These are phyloP conservation scores for Talaromyces ruber DNA, from an alignment of 495 filamentous ascomycete genomes.

Conservation along the genomic window DNA sequence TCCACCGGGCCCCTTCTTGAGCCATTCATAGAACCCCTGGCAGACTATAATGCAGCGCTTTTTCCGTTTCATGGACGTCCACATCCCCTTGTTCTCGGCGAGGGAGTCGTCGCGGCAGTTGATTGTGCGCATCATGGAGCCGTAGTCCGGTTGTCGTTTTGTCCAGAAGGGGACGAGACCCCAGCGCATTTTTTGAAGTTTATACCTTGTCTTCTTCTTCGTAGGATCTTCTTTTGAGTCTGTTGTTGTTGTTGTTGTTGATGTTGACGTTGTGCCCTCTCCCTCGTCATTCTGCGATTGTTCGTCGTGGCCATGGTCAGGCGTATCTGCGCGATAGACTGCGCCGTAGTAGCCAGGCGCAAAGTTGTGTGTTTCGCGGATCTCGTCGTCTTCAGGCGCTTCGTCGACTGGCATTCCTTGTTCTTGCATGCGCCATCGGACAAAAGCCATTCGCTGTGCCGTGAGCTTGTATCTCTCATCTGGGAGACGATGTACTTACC, in stretches of 20 bases:
- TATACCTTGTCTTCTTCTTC: slow-evolving; percentile 46
- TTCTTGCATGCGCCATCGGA: slow-evolving; percentile 62
- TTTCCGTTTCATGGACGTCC: slow-evolving; percentile 78
- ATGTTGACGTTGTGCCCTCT: neutral
- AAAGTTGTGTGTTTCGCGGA: slow-evolving; percentile 84
- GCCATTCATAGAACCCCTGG: slow-evolving; percentile 96
- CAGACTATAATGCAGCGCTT: slow-evolving; percentile 83
- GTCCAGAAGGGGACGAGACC: slow-evolving; percentile 90
- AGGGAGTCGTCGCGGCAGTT: slow-evolving; percentile 94
- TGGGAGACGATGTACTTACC: slow-evolving; percentile 38
- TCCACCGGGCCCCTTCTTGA: slow-evolving; percentile 63
- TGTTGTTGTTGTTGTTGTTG: no score
- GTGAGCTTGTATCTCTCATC: slow-evolving; percentile 9
- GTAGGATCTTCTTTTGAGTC: slow-evolving; percentile 8
- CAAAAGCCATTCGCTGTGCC: slow-evolving; percentile 50
- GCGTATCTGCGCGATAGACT: slow-evolving; percentile 71
- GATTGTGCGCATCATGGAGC: slow-evolving; percentile 73
- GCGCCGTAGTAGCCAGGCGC: slow-evolving; percentile 79
- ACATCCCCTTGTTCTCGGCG: slow-evolving; percentile 68
- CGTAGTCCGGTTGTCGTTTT: slow-evolving; percentile 69
- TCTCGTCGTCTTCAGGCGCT: slow-evolving; percentile 62
- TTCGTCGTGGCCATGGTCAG: slow-evolving; percentile 29
- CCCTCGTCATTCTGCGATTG: slow-evolving; percentile 5
- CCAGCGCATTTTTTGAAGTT: slow-evolving; percentile 89
- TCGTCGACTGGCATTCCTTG: slow-evolving; percentile 72